phyloP scores from a whole-genome alignment of 176 grass and related monocot genomes.

The barley (Hordeum vulgare) region DNA sequence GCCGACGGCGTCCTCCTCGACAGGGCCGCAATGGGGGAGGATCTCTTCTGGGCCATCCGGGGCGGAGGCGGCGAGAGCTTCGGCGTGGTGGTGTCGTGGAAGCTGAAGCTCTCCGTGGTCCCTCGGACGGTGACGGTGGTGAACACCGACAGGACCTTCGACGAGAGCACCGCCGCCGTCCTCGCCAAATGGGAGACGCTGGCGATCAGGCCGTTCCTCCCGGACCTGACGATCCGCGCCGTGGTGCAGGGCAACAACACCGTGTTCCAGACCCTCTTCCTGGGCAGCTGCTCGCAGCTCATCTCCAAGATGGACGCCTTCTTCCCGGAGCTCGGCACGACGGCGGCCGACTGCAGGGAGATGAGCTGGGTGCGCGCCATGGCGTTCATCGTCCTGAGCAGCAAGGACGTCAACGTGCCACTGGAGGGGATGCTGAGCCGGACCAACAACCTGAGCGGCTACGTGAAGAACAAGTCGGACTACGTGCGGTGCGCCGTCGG shows the following conservation, averaged over 20 bases:
- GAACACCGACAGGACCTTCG: background rate
- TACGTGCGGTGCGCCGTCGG: conserved; percentile 20
- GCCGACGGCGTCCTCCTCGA: conserved; percentile 34
- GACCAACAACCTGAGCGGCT: background rate
- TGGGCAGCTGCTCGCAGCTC: conserved; percentile 6
- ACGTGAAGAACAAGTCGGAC: conserved; percentile 46
- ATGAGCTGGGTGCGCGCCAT: conserved; percentile 37
- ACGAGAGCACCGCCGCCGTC: conserved; percentile 19
- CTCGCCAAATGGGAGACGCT: conserved; percentile 34
- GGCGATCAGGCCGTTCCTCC: background rate
- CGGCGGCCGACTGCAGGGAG: conserved; percentile 14
- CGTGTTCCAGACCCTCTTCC: conserved; percentile 33
- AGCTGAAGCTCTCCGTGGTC: conserved; percentile 27
- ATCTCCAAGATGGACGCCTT: background rate
- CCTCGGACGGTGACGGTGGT: conserved; percentile 22
- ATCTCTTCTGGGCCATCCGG: conserved; percentile 47
- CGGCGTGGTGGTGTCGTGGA: conserved; percentile 47
- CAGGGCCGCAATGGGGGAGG: conserved; percentile 37
- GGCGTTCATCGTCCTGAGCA: background rate
- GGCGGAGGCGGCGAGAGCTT: conserved; percentile 47
- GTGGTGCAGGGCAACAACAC: background rate
- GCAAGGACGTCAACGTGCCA: background rate
- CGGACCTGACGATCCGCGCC: conserved; percentile 26
- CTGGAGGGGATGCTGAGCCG: conserved; percentile 7
- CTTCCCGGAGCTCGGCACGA: conserved; percentile 33